A percentile compares a stretch with the other conserved stretches of the same genome.
These are phyloP conservation scores for Hyphopichia homilentoma DNA, from an alignment of 805 yeast genomes.

Conservation along the genomic window DNA sequence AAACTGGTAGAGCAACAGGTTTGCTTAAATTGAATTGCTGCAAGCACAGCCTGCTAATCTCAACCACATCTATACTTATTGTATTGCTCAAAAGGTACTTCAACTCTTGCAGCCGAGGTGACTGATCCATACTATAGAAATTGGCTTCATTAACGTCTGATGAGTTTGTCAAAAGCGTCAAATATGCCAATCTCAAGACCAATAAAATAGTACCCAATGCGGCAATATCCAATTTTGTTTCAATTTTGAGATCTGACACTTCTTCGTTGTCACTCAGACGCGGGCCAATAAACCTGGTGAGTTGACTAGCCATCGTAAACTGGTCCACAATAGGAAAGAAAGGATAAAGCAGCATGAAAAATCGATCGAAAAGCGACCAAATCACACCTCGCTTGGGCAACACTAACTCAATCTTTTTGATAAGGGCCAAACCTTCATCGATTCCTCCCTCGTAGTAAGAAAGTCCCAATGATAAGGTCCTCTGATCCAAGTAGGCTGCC, in stretches of 20 bases:
- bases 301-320: slow-evolving; percentile 19
- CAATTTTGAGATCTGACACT: slow-evolving; percentile 2
- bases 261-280: slow-evolving; percentile 5
- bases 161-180: slow-evolving; percentile 16
- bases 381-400: slow-evolving; percentile 34
- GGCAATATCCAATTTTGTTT: slow-evolving; percentile 4
- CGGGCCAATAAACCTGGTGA: slow-evolving; percentile 5
- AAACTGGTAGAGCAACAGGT: slow-evolving; percentile 38
- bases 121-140: slow-evolving; percentile 9
- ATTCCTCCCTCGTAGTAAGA: slow-evolving; percentile 27
- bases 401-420: slow-evolving; percentile 25
- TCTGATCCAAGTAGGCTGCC: no score
- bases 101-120: slow-evolving; percentile 19
- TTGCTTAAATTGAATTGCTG: slow-evolving; percentile 45
- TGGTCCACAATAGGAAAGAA: slow-evolving; percentile 43
- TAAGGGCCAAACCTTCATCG: slow-evolving; percentile 20
- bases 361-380: slow-evolving; percentile 39
- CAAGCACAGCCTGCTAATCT: slow-evolving; percentile 46
- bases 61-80: slow-evolving; percentile 27
- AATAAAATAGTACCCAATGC: slow-evolving; percentile 15
- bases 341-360: slow-evolving; percentile 40
- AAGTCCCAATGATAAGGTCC: slow-evolving; percentile 19
- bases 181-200: slow-evolving; percentile 16
- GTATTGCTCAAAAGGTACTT: slow-evolving; percentile 27
- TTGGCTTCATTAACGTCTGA: background rate